Evolutionary conservation across 1,284 basidiomycete species (phyloP).

Genomic region (Sanghuangporus sanghuang): DNA sequence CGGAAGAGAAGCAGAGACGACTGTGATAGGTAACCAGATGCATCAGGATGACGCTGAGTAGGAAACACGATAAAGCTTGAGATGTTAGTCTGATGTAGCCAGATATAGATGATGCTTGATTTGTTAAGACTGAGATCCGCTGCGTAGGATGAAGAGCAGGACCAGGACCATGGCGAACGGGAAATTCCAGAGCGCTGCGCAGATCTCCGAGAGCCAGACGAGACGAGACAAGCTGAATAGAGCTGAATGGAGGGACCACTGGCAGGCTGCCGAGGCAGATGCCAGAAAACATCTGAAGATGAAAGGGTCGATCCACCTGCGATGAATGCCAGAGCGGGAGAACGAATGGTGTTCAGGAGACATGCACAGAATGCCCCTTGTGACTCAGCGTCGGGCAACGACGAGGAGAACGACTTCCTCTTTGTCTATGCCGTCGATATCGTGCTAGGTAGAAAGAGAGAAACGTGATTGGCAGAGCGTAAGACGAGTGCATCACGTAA

Average conservation of each 20-base stretch:
- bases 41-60: neutral
- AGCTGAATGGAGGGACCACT: neutral
- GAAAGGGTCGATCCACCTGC: neutral
- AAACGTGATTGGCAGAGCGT: neutral
- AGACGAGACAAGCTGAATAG: neutral
- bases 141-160: neutral
- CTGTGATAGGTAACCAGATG: neutral
- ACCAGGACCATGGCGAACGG: neutral
- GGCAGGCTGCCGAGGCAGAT: neutral
- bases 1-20: neutral
- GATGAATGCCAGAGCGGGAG: neutral
- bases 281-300: neutral
- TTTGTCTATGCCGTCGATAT: neutral
- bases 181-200: neutral
- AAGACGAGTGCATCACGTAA: neutral
- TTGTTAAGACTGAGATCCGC: neutral
- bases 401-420: neutral
- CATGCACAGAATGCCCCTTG: neutral
- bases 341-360: neutral
- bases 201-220: neutral
- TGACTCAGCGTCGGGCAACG: neutral
- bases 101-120: conserved; percentile 2
- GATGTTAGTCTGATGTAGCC: neutral
- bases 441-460: neutral
- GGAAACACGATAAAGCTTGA: neutral